A percentile compares a stretch with the other conserved stretches of the same genome.
Conservation (phyloP, 306 rosid species). For the Vigna nakashimae region DNA sequence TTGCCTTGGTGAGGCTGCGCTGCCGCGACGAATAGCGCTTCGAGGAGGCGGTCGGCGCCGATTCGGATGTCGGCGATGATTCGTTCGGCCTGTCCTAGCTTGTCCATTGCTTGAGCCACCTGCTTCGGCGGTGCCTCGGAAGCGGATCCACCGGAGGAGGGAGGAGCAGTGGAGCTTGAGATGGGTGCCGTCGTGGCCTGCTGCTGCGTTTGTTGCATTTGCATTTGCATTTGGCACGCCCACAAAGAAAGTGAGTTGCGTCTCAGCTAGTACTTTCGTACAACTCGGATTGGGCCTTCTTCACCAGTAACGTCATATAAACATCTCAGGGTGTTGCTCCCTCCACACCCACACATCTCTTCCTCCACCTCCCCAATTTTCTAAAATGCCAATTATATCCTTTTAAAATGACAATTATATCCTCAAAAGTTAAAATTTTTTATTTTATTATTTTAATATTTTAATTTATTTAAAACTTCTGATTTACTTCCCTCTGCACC, state of each 20-base stretch:
- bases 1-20: conserved; percentile 77
- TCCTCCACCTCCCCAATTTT: no score
- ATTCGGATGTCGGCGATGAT: conserved; percentile 85
- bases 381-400: no score
- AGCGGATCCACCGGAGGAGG: conserved; percentile 45
- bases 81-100: conserved; percentile 84
- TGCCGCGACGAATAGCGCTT: conserved; percentile 74
- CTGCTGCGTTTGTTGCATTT: conserved; percentile 61
- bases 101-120: conserved; percentile 88
- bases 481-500: no score
- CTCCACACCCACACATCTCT: no score
- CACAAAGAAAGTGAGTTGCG: conserved; percentile 1
- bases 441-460: no score
- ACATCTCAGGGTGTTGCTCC: not conserved
- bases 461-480: no score
- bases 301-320: not conserved
- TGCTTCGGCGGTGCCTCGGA: conserved; percentile 95
- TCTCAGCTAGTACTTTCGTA: conserved; percentile 38
- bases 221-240: conserved; percentile 33
- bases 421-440: no score
- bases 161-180: conserved; percentile 51
- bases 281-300: conserved; percentile 43
- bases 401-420: no score
- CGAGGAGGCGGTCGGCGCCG: conserved; percentile 91
- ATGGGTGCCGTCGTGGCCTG: conserved; percentile 47